Percentiles rank a stretch among this genome's conserved stretches.
Conservation (phyloP, 345 rosid genomes). For the Salix dunnii region DNA sequence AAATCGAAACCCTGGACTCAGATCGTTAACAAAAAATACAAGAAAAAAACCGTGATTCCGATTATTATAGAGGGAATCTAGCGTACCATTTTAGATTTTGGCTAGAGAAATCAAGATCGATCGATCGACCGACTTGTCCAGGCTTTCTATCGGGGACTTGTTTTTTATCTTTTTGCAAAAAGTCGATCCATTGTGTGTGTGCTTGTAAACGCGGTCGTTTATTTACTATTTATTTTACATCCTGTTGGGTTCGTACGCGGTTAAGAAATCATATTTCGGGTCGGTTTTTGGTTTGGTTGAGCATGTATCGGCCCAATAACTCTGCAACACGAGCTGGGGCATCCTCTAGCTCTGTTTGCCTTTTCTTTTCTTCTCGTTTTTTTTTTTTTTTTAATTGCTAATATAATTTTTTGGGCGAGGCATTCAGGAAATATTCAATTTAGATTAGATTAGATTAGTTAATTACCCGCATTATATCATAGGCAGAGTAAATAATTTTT, state of each 20-base stretch:
- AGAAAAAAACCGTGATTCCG: neutral
- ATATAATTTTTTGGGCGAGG: neutral
- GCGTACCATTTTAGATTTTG: constrained; percentile 11
- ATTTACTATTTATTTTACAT: no score
- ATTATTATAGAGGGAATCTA: neutral
- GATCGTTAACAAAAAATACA: neutral
- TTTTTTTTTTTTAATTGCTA: neutral
- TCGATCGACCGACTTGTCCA: neutral
- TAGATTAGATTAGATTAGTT: neutral
- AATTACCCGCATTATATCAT: no score
- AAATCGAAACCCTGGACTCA: neutral
- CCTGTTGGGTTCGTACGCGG: neutral
- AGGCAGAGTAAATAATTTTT: no score
- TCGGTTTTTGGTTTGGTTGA: neutral
- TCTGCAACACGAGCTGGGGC: neutral
- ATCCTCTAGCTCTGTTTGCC: neutral
- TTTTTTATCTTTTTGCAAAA: no score
- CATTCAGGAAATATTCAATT: neutral
- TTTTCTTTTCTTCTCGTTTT: no score
- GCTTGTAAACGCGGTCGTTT: neutral
- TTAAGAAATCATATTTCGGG: neutral
- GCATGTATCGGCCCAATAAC: neutral
- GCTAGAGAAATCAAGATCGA: neutral
- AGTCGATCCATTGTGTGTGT: no score
- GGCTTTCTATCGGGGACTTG: neutral